Percentiles rank a stretch among this genome's conserved stretches.
Evolutionary conservation across 1,284 basidiomycete species (phyloP).

Genomic region (Vanrija pseudolonga): DNA sequence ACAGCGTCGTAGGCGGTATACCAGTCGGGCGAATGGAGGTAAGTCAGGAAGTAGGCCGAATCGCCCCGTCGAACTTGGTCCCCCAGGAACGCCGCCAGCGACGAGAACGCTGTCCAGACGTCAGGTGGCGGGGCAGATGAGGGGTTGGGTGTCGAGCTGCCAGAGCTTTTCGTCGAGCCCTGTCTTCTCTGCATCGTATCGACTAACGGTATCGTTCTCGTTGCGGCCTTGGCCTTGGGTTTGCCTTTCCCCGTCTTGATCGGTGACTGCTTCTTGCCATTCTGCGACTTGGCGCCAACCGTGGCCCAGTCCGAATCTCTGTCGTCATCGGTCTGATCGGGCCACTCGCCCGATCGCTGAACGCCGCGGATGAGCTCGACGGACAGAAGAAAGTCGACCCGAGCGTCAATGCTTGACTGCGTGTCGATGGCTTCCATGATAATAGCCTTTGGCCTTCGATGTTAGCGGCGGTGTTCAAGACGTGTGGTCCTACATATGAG

Average conservation of each 20-base stretch:
- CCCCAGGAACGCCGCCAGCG: constrained; percentile 34
- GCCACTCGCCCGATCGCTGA: constrained; percentile 33
- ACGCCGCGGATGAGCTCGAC: constrained; percentile 37
- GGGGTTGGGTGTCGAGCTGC: constrained; percentile 11
- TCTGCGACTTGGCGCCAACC: too few species aligned
- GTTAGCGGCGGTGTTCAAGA: not conserved
- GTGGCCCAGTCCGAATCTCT: too few species aligned
- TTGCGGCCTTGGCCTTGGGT: not conserved
- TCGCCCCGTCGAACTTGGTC: constrained; percentile 23
- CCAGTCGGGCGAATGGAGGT: constrained; percentile 37
- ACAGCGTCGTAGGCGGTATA: constrained; percentile 32
- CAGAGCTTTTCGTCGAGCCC: constrained; percentile 10
- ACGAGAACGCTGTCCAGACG: constrained; percentile 37
- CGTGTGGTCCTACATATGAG: constrained; percentile 22
- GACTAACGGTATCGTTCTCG: constrained; percentile 30
- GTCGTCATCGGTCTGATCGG: constrained; percentile 13
- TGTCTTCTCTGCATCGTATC: constrained; percentile 31
- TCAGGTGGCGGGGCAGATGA: constrained; percentile 19
- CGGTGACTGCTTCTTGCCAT: not conserved
- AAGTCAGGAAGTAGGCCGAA: constrained; percentile 29
- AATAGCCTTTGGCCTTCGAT: constrained; percentile 5
- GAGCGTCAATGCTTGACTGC: constrained; percentile 20
- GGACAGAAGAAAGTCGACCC: constrained; percentile 42
- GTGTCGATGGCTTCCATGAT: constrained; percentile 23
- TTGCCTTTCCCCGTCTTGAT: not conserved